Conservation (phyloP, 768 basidiomycete genomes). For the Agaricus sinodeliciosus region DNA sequence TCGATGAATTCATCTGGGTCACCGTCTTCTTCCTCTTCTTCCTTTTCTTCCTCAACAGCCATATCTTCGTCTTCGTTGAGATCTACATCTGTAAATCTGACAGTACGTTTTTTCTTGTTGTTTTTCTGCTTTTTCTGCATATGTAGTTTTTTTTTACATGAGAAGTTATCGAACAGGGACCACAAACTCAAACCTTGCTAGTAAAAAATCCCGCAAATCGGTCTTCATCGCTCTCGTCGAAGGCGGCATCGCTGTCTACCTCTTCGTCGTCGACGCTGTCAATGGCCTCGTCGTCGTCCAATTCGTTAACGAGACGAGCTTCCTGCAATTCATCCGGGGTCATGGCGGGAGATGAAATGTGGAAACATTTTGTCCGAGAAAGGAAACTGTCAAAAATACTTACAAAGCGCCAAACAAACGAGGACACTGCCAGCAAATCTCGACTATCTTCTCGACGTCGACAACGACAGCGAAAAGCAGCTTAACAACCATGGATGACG, state of each 20-base stretch:
- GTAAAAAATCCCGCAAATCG: slow-evolving; percentile 61
- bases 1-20: slow-evolving; percentile 56
- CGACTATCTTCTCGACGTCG: neutral
- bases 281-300: slow-evolving; percentile 45
- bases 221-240: slow-evolving; percentile 80
- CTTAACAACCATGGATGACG: slow-evolving; percentile 44
- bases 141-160: slow-evolving; percentile 3
- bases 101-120: slow-evolving; percentile 24
- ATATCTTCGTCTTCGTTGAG: slow-evolving; percentile 52
- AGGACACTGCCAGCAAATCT: neutral
- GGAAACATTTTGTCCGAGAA: slow-evolving; percentile 1
- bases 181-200: slow-evolving; percentile 28
- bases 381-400: neutral
- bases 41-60: slow-evolving; percentile 29
- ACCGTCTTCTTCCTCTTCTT: slow-evolving; percentile 41
- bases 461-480: neutral
- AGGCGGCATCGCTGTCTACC: slow-evolving; percentile 78
- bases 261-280: slow-evolving; percentile 78
- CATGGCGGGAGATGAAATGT: neutral
- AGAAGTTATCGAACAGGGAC: slow-evolving; percentile 4
- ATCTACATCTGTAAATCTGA: slow-evolving; percentile 52
- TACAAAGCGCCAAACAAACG: slow-evolving; percentile 6
- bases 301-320: slow-evolving; percentile 46
- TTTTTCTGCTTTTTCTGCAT: slow-evolving; percentile 20
- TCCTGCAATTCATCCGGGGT: slow-evolving; percentile 22